A percentile compares a stretch with the other conserved stretches of the same genome.
Conservation (phyloP, 2,329 filamentous ascomycete genomes). For the Madurella mycetomatis region DNA sequence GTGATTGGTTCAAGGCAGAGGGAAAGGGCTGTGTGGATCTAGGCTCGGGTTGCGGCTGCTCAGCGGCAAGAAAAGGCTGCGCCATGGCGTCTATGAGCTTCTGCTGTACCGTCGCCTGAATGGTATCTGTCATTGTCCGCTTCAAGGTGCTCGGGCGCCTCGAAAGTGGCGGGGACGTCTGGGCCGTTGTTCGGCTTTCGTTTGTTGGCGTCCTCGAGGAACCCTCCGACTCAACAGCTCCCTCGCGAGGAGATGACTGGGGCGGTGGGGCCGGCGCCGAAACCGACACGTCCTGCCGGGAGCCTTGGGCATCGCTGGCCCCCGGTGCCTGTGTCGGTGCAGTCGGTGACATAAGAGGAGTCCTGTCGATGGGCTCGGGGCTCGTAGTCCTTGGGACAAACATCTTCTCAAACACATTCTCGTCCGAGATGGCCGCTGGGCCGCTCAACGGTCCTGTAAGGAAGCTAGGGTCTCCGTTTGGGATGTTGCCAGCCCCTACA, state of each 20-base stretch:
- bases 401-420: slow-evolving; percentile 80
- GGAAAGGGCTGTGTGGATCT: slow-evolving; percentile 36
- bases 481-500: slow-evolving; percentile 62
- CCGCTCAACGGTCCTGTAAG: slow-evolving; percentile 68
- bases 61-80: slow-evolving; percentile 67
- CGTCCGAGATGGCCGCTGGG: slow-evolving; percentile 65
- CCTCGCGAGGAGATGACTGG: slow-evolving; percentile 20
- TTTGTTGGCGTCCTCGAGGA: slow-evolving; percentile 54
- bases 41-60: slow-evolving; percentile 35
- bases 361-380: slow-evolving; percentile 41
- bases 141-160: slow-evolving; percentile 65
- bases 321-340: slow-evolving; percentile 19
- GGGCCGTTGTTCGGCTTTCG: slow-evolving; percentile 49
- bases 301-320: not conserved
- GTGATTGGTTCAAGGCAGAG: slow-evolving; percentile 40
- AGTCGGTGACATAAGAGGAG: slow-evolving; percentile 33
- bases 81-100: slow-evolving; percentile 82
- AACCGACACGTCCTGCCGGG: not conserved
- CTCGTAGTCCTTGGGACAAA: slow-evolving; percentile 58
- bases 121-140: slow-evolving; percentile 82
- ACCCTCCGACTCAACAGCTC: slow-evolving; percentile 39
- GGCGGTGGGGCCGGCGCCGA: slow-evolving; percentile 2
- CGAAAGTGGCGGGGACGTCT: slow-evolving; percentile 52
- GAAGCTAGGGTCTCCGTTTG: slow-evolving; percentile 41
- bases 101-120: slow-evolving; percentile 68